Conservation (phyloP, 2,329 filamentous ascomycete genomes). For the Cordyceps javanica region DNA sequence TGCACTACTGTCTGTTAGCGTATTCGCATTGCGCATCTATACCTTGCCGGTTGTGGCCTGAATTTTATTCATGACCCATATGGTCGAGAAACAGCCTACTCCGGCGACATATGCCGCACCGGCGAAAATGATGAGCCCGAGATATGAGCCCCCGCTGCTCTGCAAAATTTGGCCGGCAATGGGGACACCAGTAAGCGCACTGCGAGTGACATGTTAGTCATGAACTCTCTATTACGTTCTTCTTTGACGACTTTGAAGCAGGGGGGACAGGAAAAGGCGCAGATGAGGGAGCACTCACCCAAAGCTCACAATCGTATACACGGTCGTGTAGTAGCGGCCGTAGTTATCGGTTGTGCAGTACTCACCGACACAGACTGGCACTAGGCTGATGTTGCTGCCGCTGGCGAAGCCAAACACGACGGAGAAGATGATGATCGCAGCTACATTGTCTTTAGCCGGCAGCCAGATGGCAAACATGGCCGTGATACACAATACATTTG, state of each 20-base stretch:
- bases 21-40: too few relatives aligned
- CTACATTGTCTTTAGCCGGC: constrained; percentile 35
- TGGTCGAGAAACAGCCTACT: not conserved
- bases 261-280: not conserved
- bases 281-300: constrained; percentile 34
- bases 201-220: not conserved
- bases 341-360: constrained; percentile 62
- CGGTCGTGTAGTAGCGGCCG: constrained; percentile 61
- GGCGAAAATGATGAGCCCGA: constrained; percentile 57
- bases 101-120: constrained; percentile 23
- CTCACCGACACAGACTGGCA: constrained; percentile 65
- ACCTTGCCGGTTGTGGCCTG: not conserved
- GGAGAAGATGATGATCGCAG: constrained; percentile 33
- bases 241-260: not conserved
- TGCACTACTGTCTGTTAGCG: not conserved
- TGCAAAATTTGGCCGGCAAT: constrained; percentile 57
- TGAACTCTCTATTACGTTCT: not conserved
- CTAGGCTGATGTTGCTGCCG: constrained; percentile 61
- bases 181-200: constrained; percentile 52
- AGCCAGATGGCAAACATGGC: constrained; percentile 60
- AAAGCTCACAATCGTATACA: constrained; percentile 63
- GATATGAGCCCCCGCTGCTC: constrained; percentile 47
- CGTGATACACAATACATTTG: constrained; percentile 39
- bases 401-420: constrained; percentile 54
- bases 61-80: not conserved